A percentile compares a stretch with the other conserved stretches of the same genome.
These are phyloP conservation scores for Prillingera fragicola DNA, from an alignment of 1,284 basidiomycete genomes.

Conservation along the genomic window DNA sequence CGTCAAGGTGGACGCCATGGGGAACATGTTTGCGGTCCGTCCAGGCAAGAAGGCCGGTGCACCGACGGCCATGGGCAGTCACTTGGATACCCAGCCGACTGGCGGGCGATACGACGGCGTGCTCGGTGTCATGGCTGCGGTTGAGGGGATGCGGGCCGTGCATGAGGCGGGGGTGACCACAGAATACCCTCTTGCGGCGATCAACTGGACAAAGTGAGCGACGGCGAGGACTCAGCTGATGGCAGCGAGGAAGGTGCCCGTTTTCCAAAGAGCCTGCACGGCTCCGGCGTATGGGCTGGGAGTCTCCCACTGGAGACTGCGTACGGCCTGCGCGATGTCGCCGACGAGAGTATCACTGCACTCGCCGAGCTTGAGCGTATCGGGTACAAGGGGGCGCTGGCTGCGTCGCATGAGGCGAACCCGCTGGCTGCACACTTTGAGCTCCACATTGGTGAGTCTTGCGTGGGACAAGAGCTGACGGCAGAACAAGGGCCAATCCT, in stretches of 20 bases:
- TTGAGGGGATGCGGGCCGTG: slow-evolving; percentile 24
- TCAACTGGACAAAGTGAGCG: slow-evolving; percentile 27
- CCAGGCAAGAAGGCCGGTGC: slow-evolving; percentile 19
- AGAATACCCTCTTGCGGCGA: slow-evolving; percentile 16
- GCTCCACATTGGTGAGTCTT: slow-evolving; percentile 25
- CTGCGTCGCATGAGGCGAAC: slow-evolving; percentile 7
- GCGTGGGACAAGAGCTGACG: neutral
- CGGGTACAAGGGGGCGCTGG: slow-evolving; percentile 10
- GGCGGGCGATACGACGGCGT: slow-evolving; percentile 36
- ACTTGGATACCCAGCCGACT: slow-evolving; percentile 34
- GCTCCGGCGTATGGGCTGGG: slow-evolving; percentile 23
- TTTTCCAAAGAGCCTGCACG: slow-evolving; percentile 14
- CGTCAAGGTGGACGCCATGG: slow-evolving; percentile 35
- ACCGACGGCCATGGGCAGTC: slow-evolving; percentile 31
- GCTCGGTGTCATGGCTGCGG: slow-evolving; percentile 23
- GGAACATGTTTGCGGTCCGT: slow-evolving; percentile 38
- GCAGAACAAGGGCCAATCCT: slow-evolving; percentile 34
- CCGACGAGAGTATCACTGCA: slow-evolving; percentile 9
- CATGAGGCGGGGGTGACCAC: slow-evolving; percentile 14
- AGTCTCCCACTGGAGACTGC: slow-evolving; percentile 6
- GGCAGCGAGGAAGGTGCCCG: slow-evolving; percentile 19
- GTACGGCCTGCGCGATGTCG: slow-evolving; percentile 10
- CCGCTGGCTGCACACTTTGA: slow-evolving; percentile 34
- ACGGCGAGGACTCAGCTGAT: neutral
- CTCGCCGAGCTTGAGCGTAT: slow-evolving; percentile 15